Percentiles rank a stretch among this genome's conserved stretches.
phyloP scores from a whole-genome alignment of 129 eudicot species.

The Daucus carota region DH1_v3.0 NC_030382.2:43551501-43552000 shows the following conservation, averaged over 20 bases:
- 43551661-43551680: not conserved
- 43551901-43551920: not conserved
- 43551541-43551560: constrained; percentile 8
- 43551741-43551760: not conserved
- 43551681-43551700: not conserved
- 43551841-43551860: not conserved
- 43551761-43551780: not conserved
- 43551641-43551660: constrained; percentile 84
- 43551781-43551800: not conserved
- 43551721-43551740: not conserved
- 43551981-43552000: constrained; percentile 6
- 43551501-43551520: not conserved
- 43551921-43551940: not conserved
- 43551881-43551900: not conserved
- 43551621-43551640: constrained; percentile 79
- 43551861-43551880: not conserved
- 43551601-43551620: constrained; percentile 91
- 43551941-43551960: not conserved
- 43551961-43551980: not conserved
- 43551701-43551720: not conserved
- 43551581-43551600: constrained; percentile 56
- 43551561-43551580: not conserved
- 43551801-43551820: not conserved
- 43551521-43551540: constrained; percentile 7
- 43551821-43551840: not conserved